These are phyloP conservation scores for Helotiales sp. DNA, from an alignment of 2,329 filamentous ascomycete species.

Conservation along the genomic window DNA sequence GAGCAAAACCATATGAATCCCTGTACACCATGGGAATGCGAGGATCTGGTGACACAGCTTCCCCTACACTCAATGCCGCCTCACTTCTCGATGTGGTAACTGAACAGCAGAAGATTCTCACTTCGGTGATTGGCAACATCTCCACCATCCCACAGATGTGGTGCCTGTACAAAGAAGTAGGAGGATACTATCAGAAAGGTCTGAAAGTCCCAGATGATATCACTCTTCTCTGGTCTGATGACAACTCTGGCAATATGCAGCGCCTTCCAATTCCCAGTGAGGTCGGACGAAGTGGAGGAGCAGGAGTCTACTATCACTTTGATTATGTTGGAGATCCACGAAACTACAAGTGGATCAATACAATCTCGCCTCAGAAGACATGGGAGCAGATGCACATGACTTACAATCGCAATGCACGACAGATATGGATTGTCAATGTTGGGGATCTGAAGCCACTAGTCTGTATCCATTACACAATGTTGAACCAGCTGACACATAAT, in stretches of 20 bases:
- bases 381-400: constrained; percentile 33
- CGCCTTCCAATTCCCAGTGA: constrained; percentile 60
- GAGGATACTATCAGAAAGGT: constrained; percentile 64
- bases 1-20: constrained; percentile 64
- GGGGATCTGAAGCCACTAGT: constrained; percentile 47
- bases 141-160: constrained; percentile 61
- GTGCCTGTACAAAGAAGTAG: constrained; percentile 73
- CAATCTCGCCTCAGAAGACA: constrained; percentile 47
- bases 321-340: constrained; percentile 50
- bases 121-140: constrained; percentile 45
- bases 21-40: constrained; percentile 69
- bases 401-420: not conserved
- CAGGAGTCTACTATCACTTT: constrained; percentile 64
- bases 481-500: not conserved
- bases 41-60: constrained; percentile 64
- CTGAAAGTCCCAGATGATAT: constrained; percentile 64
- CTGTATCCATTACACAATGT: not conserved
- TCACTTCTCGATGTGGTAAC: constrained; percentile 60
- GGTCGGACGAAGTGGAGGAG: constrained; percentile 55
- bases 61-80: constrained; percentile 52
- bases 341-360: constrained; percentile 61
- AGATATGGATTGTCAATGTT: not conserved
- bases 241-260: constrained; percentile 66
- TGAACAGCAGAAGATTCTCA: constrained; percentile 57
- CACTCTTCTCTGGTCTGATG: constrained; percentile 68